Evolutionary conservation across 805 yeast species (phyloP).

Genomic region (Groenewaldozyma salmanticensis): DNA sequence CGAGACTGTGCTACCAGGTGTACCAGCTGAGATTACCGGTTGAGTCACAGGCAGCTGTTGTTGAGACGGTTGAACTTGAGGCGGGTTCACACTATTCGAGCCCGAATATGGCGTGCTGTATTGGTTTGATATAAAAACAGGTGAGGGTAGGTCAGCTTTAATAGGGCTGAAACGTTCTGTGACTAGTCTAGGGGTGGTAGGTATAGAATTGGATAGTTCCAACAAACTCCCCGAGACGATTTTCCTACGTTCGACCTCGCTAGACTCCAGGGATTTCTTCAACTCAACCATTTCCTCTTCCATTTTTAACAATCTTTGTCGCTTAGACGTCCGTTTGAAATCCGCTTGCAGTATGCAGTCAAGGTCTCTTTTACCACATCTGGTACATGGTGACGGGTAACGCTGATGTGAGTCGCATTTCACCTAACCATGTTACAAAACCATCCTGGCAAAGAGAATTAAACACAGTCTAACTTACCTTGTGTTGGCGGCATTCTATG

Average conservation of each 20-base stretch:
- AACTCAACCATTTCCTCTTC: conserved; percentile 71
- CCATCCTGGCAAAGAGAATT: conserved; percentile 1
- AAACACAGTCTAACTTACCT: conserved; percentile 27
- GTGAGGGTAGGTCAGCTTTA: conserved; percentile 6
- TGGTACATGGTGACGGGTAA: conserved; percentile 70
- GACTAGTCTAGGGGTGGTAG: too few species aligned
- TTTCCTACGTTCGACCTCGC: conserved; percentile 9
- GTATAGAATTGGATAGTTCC: conserved; percentile 7
- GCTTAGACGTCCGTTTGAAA: conserved; percentile 80
- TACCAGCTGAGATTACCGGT: too few species aligned
- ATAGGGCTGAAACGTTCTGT: background rate
- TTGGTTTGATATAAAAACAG: conserved; percentile 2
- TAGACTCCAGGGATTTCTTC: conserved; percentile 37
- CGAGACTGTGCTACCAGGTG: background rate
- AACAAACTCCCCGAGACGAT: conserved; percentile 13
- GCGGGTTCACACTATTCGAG: too few species aligned
- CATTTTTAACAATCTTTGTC: conserved; percentile 40
- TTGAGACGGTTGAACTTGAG: too few species aligned
- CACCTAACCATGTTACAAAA: conserved; percentile 27
- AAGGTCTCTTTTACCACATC: conserved; percentile 64
- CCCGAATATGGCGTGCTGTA: background rate
- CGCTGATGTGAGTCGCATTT: conserved; percentile 76
- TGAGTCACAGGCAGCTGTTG: too few species aligned
- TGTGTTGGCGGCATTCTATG: conserved; percentile 93
- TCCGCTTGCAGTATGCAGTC: conserved; percentile 68